phyloP scores from a whole-genome alignment of 176 grass and related monocot genomes.

The Aegilops speltoides region DNA sequence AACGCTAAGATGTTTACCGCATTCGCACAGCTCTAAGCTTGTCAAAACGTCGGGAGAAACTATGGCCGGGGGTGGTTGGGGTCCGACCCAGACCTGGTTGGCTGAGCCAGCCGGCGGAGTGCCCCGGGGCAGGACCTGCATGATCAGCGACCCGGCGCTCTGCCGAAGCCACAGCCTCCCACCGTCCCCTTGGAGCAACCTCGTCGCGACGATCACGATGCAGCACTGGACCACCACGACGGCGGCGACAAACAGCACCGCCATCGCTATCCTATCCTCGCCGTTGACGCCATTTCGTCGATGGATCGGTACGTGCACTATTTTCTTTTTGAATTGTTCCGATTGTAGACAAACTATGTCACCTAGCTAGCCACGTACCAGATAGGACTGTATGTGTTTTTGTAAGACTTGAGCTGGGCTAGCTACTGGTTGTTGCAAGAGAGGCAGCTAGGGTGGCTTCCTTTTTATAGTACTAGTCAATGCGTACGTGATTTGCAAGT shows the following conservation, averaged over 20 bases:
- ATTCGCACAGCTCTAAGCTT: too few relatives aligned
- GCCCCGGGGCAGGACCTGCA: not conserved
- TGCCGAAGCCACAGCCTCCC: not conserved
- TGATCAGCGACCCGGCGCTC: not conserved
- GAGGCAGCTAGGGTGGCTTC: not conserved
- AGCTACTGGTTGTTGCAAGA: not conserved
- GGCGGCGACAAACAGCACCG: not conserved
- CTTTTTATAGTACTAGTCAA: not conserved
- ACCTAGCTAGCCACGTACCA: not conserved
- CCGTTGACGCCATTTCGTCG: not conserved
- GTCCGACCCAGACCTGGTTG: not conserved
- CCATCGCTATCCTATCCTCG: not conserved
- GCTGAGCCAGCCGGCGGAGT: fast-evolving
- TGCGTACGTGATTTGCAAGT: too few relatives aligned
- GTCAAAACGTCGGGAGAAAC: too few relatives aligned
- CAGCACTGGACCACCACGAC: constrained; percentile 9
- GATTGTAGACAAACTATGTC: not conserved
- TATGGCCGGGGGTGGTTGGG: not conserved
- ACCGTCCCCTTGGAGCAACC: not conserved
- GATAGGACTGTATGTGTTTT: not conserved
- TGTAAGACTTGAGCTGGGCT: not conserved
- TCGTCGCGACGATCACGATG: not conserved
- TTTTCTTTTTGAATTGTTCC: too few relatives aligned
- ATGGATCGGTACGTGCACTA: too few relatives aligned
- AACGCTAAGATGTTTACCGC: too few relatives aligned